phyloP scores from a whole-genome alignment of 495 filamentous ascomycete genomes.

The Penicillium angulare region DNA sequence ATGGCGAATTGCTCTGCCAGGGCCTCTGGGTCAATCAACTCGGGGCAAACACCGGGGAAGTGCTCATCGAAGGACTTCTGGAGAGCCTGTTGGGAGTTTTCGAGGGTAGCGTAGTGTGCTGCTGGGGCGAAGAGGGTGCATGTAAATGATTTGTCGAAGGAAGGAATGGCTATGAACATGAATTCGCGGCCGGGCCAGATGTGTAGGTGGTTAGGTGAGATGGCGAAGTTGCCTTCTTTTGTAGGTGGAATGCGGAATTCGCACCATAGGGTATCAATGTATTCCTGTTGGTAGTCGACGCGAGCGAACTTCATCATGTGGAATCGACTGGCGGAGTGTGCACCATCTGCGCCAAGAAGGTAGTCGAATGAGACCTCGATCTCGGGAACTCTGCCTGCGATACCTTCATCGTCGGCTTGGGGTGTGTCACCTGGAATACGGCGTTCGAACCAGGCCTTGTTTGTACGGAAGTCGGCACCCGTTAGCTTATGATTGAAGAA shows the following conservation, averaged over 20 bases:
- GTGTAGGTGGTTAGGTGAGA: slow-evolving; percentile 89
- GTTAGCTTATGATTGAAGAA: slow-evolving; percentile 91
- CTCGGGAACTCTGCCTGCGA: slow-evolving; percentile 46
- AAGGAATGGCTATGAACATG: slow-evolving; percentile 98
- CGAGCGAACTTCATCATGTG: slow-evolving; percentile 91
- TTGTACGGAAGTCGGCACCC: slow-evolving; percentile 74
- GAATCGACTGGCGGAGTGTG: slow-evolving; percentile 84
- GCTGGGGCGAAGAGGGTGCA: slow-evolving; percentile 89
- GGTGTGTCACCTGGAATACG: slow-evolving; percentile 33
- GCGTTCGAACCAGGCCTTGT: slow-evolving; percentile 85
- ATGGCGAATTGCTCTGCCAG: slow-evolving; percentile 67
- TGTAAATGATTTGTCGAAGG: slow-evolving; percentile 85
- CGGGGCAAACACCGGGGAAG: slow-evolving; percentile 82
- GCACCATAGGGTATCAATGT: slow-evolving; percentile 97
- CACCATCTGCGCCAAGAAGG: slow-evolving; percentile 93
- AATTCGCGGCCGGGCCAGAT: slow-evolving; percentile 92
- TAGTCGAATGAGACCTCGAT: slow-evolving; percentile 83
- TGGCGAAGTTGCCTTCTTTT: slow-evolving; percentile 58
- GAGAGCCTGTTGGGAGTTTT: slow-evolving; percentile 53
- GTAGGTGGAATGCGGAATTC: slow-evolving; percentile 80
- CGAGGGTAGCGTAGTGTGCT: slow-evolving; percentile 48
- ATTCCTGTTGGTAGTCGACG: slow-evolving; percentile 90
- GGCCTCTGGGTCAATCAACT: slow-evolving; percentile 68
- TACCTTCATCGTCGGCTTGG: slow-evolving; percentile 23
- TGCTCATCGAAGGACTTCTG: slow-evolving; percentile 71